Conservation (phyloP, 2,329 filamentous ascomycete species). For the Emmonsiellopsis sp. region DNA sequence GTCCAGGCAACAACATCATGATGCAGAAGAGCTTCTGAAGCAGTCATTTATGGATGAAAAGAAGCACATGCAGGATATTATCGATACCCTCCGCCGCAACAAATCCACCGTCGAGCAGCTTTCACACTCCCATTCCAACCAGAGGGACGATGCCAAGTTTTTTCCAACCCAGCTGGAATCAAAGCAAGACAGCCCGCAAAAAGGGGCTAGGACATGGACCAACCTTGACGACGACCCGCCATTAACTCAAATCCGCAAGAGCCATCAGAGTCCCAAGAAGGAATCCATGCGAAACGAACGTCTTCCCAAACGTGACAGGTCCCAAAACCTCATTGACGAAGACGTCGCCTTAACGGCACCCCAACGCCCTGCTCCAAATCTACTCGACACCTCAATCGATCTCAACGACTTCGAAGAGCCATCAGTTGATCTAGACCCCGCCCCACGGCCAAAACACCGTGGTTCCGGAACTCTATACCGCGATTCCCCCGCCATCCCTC, state of each 20-base stretch:
- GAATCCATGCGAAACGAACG: background rate
- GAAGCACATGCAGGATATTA: conserved; percentile 28
- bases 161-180: background rate
- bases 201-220: background rate
- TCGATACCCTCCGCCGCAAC: conserved; percentile 26
- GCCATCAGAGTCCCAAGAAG: background rate
- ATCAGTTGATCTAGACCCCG: conserved; percentile 14
- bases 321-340: background rate
- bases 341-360: background rate
- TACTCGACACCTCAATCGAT: background rate
- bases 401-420: conserved; percentile 17
- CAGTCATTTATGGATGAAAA: conserved; percentile 28
- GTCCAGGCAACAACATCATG: conserved; percentile 25
- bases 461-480: conserved; percentile 8
- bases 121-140: conserved; percentile 4
- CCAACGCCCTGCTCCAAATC: background rate
- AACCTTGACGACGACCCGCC: too few relatives aligned
- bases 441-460: conserved; percentile 9
- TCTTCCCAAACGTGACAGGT: background rate
- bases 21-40: conserved; percentile 26
- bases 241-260: background rate
- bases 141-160: background rate
- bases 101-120: conserved; percentile 20
- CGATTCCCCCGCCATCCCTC: conserved; percentile 12
- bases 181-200: background rate